Conservation (phyloP, 2,329 filamentous ascomycete species). For the Cercospora berteroae region DNA sequence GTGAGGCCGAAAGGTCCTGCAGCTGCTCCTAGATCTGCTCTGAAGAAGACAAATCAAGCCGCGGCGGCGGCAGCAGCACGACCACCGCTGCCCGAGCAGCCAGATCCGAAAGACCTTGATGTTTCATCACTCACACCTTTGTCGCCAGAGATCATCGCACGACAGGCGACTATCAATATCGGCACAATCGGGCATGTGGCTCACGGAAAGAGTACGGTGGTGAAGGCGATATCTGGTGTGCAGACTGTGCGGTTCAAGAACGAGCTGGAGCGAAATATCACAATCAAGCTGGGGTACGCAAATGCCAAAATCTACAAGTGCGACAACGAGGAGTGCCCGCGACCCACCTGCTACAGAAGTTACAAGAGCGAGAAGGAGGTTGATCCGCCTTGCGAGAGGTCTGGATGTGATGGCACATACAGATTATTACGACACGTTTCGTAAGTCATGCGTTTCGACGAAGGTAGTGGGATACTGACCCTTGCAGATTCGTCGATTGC, state of each 20-base stretch:
- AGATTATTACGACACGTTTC: constrained; percentile 86
- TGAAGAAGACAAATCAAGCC: constrained; percentile 71
- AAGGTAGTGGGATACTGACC: constrained; percentile 15
- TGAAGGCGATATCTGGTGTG: constrained; percentile 98
- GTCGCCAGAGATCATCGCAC: constrained; percentile 93
- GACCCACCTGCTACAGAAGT: constrained; percentile 92
- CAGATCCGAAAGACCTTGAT: constrained; percentile 85
- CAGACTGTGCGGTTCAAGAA: constrained; percentile 99
- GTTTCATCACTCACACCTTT: constrained; percentile 76
- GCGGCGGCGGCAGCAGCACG: constrained; percentile 57
- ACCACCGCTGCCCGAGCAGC: constrained; percentile 79
- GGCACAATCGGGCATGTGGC: constrained; percentile 99
- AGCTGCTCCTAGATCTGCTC: constrained; percentile 66
- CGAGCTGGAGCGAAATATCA: constrained; percentile 98
- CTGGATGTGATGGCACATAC: constrained; percentile 86
- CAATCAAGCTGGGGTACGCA: constrained; percentile 98
- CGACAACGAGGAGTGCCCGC: constrained; percentile 84
- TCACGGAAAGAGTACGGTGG: constrained; percentile 99
- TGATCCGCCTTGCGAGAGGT: constrained; percentile 90
- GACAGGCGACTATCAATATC: constrained; percentile 98
- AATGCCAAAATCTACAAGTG: constrained; percentile 99
- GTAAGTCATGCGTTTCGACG: constrained; percentile 54
- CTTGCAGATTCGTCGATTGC: constrained; percentile 81
- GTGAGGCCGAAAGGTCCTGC: constrained; percentile 60
- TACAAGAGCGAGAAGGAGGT: constrained; percentile 99